A percentile compares a stretch with the other conserved stretches of the same genome.
These are phyloP conservation scores for Tetrapisispora iriomotensis DNA, from an alignment of 805 yeast genomes.

Conservation along the genomic window DNA sequence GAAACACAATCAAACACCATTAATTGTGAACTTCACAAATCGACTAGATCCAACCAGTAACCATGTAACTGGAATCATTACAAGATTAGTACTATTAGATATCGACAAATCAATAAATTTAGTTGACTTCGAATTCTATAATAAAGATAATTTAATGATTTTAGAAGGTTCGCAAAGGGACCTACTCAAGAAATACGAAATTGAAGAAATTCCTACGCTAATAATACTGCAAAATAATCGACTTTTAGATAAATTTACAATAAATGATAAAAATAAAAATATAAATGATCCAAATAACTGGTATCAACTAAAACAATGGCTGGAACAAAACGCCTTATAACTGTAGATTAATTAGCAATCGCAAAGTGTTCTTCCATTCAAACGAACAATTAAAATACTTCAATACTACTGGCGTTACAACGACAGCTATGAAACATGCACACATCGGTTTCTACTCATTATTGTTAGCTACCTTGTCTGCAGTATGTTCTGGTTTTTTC, in stretches of 20 bases:
- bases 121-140: slow-evolving; percentile 66
- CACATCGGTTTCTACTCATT: too few relatives aligned
- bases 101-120: slow-evolving; percentile 45
- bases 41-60: slow-evolving; percentile 55
- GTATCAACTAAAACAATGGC: slow-evolving; percentile 35
- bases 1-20: slow-evolving; percentile 48
- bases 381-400: too few relatives aligned
- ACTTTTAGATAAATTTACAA: slow-evolving; percentile 36
- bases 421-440: too few relatives aligned
- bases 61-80: slow-evolving; percentile 52
- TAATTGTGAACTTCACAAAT: slow-evolving; percentile 61
- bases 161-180: slow-evolving; percentile 44
- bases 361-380: too few relatives aligned
- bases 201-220: slow-evolving; percentile 51
- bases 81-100: slow-evolving; percentile 39
- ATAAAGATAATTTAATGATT: slow-evolving; percentile 60
- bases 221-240: slow-evolving; percentile 59
- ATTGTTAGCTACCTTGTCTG: too few relatives aligned
- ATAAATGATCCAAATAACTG: slow-evolving; percentile 40
- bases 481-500: too few relatives aligned
- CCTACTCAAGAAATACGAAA: slow-evolving; percentile 46
- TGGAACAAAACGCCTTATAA: slow-evolving; percentile 33
- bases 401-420: too few relatives aligned
- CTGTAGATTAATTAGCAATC: too few relatives aligned
- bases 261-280: slow-evolving; percentile 17